These are phyloP conservation scores for Fistulinella cinereoalba DNA, from an alignment of 1,284 basidiomycete genomes.

Conservation along the genomic window DNA sequence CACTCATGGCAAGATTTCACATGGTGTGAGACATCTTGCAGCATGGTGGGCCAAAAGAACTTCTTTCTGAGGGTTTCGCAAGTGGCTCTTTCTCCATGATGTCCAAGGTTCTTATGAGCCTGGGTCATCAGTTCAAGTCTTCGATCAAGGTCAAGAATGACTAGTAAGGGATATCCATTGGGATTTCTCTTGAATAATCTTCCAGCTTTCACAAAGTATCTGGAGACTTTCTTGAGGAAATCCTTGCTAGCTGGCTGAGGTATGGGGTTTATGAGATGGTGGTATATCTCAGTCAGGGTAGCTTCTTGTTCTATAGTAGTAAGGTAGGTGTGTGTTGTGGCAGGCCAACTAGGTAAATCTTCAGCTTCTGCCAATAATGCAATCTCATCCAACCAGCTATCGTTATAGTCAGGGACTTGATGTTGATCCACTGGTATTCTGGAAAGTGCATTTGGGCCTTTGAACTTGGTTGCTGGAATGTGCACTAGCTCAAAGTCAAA, in stretches of 20 bases:
- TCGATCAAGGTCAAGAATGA: neutral
- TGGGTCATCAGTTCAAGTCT: neutral
- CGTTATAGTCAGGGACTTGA: neutral
- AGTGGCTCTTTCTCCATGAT: neutral
- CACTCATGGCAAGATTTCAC: neutral
- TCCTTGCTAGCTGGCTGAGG: neutral
- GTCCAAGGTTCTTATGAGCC: neutral
- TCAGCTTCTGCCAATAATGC: too few relatives aligned
- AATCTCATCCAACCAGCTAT: too few relatives aligned
- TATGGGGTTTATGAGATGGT: neutral
- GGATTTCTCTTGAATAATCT: neutral
- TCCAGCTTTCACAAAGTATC: neutral
- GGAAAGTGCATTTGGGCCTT: neutral
- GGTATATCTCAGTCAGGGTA: neutral
- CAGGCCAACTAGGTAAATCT: too few relatives aligned
- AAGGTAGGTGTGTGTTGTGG: neutral
- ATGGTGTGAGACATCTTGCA: neutral
- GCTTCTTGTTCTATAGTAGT: neutral
- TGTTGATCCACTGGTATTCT: neutral
- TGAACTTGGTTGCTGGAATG: neutral
- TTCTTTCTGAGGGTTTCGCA: neutral
- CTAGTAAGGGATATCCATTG: neutral
- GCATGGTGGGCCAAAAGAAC: neutral
- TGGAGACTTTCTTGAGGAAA: neutral
- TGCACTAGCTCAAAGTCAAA: conserved; percentile 31